These are phyloP conservation scores for Cladosporium sphaerospermum DNA, from an alignment of 2,329 filamentous ascomycete genomes.

Conservation along the genomic window DNA sequence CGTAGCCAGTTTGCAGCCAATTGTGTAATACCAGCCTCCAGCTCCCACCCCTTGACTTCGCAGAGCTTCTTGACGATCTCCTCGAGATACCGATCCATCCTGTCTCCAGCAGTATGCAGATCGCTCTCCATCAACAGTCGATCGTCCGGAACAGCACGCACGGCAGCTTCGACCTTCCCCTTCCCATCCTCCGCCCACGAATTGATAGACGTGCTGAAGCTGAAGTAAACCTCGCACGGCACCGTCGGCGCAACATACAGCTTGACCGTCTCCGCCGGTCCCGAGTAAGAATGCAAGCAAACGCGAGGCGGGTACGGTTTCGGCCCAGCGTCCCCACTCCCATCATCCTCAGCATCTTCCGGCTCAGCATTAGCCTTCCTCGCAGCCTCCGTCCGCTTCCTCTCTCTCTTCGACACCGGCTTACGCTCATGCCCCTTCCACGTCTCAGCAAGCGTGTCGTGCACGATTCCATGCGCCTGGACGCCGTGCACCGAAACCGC, in stretches of 20 bases:
- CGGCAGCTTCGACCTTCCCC: conserved; percentile 56
- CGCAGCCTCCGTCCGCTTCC: conserved; percentile 24
- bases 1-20: conserved; percentile 69
- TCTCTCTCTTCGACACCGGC: conserved; percentile 54
- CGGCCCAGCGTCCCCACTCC: not conserved
- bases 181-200: conserved; percentile 38
- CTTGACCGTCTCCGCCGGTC: conserved; percentile 64
- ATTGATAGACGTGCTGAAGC: conserved; percentile 81
- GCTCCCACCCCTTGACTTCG: conserved; percentile 66
- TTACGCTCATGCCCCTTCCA: conserved; percentile 67
- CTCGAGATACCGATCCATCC: conserved; percentile 74
- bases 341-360: conserved; percentile 14
- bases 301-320: conserved; percentile 78
- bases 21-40: conserved; percentile 62
- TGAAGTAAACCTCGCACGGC: conserved; percentile 76
- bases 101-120: conserved; percentile 70
- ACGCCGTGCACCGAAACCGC: conserved; percentile 68
- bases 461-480: conserved; percentile 66
- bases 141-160: conserved; percentile 69
- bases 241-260: conserved; percentile 71
- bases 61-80: conserved; percentile 73
- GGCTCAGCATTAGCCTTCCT: conserved; percentile 13
- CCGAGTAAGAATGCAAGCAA: conserved; percentile 91
- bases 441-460: conserved; percentile 56
- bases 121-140: conserved; percentile 85